A percentile compares a stretch with the other conserved stretches of the same genome.
phyloP scores from a whole-genome alignment of 2,329 filamentous ascomycete genomes.

The Magnaporthiopsis rhizophila region DNA sequence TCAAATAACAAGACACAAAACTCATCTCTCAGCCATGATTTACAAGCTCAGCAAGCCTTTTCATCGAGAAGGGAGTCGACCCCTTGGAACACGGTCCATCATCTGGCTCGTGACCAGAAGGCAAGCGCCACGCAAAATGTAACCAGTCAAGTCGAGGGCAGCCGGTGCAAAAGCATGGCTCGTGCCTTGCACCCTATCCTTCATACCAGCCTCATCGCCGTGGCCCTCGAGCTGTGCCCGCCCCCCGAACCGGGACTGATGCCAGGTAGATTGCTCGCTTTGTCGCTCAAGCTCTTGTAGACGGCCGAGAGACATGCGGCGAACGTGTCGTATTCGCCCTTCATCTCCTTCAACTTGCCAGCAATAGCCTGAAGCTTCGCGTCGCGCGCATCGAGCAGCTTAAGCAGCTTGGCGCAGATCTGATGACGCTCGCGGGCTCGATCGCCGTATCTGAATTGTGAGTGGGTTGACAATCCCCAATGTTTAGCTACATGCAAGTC shows the following conservation, averaged over 20 bases:
- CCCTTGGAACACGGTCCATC: not conserved
- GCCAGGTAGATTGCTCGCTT: conserved; percentile 8
- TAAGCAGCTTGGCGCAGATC: conserved; percentile 11
- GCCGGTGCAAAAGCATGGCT: not conserved
- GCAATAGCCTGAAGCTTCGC: conserved; percentile 15
- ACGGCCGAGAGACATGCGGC: conserved; percentile 13
- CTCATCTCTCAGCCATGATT: not conserved
- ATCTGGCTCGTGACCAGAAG: not conserved
- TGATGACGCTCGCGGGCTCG: not conserved
- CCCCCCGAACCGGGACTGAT: not conserved
- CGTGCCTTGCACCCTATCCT: not conserved
- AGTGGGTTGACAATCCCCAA: not conserved
- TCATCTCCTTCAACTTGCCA: conserved; percentile 13
- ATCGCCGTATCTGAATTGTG: not conserved
- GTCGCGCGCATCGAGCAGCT: conserved; percentile 14
- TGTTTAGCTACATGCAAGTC: not conserved
- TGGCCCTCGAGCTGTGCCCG: not conserved
- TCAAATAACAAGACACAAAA: not conserved
- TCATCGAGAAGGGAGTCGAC: not conserved
- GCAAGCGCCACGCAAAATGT: not conserved
- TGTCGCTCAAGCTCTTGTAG: conserved; percentile 14
- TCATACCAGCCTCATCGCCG: not conserved
- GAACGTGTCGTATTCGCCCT: conserved; percentile 14
- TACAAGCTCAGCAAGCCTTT: not conserved
- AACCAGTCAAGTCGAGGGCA: not conserved